phyloP scores from a whole-genome alignment of 352 stramenopile species.

The Pythium plurisporium region DNA sequence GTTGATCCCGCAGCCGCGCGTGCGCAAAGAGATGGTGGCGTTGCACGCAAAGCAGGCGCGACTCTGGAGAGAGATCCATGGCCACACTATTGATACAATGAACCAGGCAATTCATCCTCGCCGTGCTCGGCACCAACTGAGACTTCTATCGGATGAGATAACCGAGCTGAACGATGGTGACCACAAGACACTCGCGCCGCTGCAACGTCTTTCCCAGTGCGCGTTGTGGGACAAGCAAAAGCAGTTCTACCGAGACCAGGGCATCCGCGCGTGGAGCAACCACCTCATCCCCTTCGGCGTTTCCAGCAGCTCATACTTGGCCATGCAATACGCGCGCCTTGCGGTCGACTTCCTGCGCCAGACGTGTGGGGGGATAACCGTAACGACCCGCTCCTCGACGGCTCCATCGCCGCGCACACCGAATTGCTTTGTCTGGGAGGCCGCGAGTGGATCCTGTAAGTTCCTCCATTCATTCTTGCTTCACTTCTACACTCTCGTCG shows the following conservation, averaged over 20 bases:
- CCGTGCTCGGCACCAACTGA: background rate
- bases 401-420: conserved; percentile 1
- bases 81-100: too few species aligned
- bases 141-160: background rate
- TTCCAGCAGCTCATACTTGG: conserved; percentile 75
- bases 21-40: conserved; percentile 30
- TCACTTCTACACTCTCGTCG: conserved; percentile 53
- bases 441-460: conserved; percentile 78
- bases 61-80: conserved; percentile 27
- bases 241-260: conserved; percentile 72
- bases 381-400: background rate
- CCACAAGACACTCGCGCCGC: background rate
- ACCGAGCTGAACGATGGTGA: background rate
- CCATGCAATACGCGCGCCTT: conserved; percentile 48
- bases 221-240: conserved; percentile 71
- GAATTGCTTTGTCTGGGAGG: conserved; percentile 84
- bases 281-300: conserved; percentile 72
- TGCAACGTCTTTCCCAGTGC: conserved; percentile 44
- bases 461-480: conserved; percentile 69
- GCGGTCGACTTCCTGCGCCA: conserved; percentile 15
- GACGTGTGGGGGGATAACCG: background rate
- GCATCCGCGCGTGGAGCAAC: conserved; percentile 70
- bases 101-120: too few species aligned
- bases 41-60: conserved; percentile 23
- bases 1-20: conserved; percentile 40